These are phyloP conservation scores for Penicillium cinerascens DNA, from an alignment of 495 filamentous ascomycete species.

Conservation along the genomic window DNA sequence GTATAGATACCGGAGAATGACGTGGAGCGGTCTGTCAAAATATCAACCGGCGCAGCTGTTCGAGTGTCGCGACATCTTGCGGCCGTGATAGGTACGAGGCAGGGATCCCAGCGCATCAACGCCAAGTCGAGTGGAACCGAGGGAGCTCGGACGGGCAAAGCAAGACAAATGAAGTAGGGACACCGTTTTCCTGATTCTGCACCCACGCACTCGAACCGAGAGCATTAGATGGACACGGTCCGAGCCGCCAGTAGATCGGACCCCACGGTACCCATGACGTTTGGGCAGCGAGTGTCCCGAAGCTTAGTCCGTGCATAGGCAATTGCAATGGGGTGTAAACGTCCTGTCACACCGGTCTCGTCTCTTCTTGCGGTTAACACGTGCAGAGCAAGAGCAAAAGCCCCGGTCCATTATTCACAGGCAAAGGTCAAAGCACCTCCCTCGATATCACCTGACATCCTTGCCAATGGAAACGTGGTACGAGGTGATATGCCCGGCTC, in stretches of 20 bases:
- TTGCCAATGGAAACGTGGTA: constrained; percentile 31
- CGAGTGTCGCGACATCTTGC: constrained; percentile 17
- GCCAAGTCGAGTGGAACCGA: constrained; percentile 2
- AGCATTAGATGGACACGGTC: constrained; percentile 19
- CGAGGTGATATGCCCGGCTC: constrained; percentile 24
- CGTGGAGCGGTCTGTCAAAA: constrained; percentile 24
- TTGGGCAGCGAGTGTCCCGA: constrained; percentile 15
- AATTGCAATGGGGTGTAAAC: constrained; percentile 13
- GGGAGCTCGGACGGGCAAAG: background rate
- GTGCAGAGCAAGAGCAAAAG: constrained; percentile 4
- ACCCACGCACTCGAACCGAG: background rate
- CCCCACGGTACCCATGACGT: background rate
- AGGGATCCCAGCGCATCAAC: constrained; percentile 12
- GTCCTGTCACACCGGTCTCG: constrained; percentile 18
- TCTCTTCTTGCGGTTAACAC: constrained; percentile 3
- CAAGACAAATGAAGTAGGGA: background rate
- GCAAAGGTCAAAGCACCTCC: background rate
- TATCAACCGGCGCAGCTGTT: constrained; percentile 18
- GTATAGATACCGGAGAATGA: constrained; percentile 18
- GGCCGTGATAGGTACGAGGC: constrained; percentile 17
- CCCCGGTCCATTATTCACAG: background rate
- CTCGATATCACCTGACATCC: constrained; percentile 22
- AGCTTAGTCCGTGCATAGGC: constrained; percentile 8
- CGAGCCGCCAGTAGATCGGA: constrained; percentile 17
- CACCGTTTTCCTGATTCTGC: background rate